phyloP scores from a whole-genome alignment of 805 yeast species.

The Cyberlindnera japonica region DNA sequence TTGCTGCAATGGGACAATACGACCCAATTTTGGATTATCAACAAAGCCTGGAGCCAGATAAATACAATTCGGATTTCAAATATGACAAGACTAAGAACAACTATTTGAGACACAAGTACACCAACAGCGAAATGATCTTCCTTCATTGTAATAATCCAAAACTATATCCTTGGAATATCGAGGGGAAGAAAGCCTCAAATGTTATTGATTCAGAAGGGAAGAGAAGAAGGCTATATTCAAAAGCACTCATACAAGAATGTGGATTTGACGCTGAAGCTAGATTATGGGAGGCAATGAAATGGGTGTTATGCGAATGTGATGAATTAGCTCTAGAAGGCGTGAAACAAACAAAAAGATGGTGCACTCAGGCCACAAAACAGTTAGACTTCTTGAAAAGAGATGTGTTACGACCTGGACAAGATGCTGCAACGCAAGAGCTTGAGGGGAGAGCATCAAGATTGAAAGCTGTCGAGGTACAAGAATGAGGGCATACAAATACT shows the following conservation, averaged over 20 bases:
- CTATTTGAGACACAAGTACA: conserved; percentile 21
- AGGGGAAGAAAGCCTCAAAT: too few relatives aligned
- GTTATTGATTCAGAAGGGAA: conserved; percentile 22
- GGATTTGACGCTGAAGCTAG: conserved; percentile 30
- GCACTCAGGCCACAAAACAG: conserved; percentile 37
- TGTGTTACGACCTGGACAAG: conserved; percentile 6
- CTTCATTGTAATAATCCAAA: conserved; percentile 29
- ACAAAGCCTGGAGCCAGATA: conserved; percentile 16
- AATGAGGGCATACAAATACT: too few relatives aligned
- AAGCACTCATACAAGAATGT: conserved; percentile 19
- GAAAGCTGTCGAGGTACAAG: too few relatives aligned
- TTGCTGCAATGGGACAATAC: conserved; percentile 56
- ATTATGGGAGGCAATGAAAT: conserved; percentile 27
- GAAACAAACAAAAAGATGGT: conserved; percentile 34
- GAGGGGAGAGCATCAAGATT: too few relatives aligned
- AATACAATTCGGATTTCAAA: conserved; percentile 6
- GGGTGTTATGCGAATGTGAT: conserved; percentile 29
- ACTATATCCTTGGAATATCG: conserved; percentile 28
- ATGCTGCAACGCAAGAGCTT: too few relatives aligned
- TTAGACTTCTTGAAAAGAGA: conserved; percentile 31
- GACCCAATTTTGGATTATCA: conserved; percentile 44
- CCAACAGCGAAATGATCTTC: conserved; percentile 24
- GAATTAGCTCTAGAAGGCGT: conserved; percentile 37
- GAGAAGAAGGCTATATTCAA: conserved; percentile 22
- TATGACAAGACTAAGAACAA: conserved; percentile 20